Conservation (phyloP, 2,329 filamentous ascomycete species). For the Xylariaceae sp. region DNA sequence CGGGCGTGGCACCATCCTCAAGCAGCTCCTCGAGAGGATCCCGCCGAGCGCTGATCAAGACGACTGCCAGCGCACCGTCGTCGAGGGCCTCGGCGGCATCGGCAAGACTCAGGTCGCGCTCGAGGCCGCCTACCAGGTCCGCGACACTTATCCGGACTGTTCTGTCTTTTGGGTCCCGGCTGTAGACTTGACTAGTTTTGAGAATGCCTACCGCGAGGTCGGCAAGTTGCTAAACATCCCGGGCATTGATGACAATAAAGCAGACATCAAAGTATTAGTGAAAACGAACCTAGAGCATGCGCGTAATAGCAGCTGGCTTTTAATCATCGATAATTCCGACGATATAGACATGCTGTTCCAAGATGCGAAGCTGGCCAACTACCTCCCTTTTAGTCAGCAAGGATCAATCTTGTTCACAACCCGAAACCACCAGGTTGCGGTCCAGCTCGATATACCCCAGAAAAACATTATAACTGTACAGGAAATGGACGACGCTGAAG, state of each 20-base stretch:
- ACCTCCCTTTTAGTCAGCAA: not conserved
- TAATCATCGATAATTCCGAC: not conserved
- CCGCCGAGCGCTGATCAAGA: not conserved
- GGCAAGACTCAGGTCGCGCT: conserved; percentile 3
- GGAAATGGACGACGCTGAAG: not conserved
- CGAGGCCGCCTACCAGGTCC: not conserved
- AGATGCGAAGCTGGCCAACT: not conserved
- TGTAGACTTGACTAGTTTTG: not conserved
- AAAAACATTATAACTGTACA: not conserved
- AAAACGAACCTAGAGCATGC: not conserved
- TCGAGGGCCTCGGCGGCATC: not conserved
- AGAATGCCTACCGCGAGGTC: not conserved
- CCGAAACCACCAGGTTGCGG: not conserved
- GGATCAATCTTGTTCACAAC: conserved; percentile 1
- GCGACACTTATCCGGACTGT: not conserved
- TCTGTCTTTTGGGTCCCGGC: conserved; percentile 6
- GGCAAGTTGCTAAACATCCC: not conserved
- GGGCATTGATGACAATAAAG: not conserved
- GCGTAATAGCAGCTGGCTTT: not conserved
- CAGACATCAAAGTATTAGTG: not conserved
- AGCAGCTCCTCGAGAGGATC: not conserved
- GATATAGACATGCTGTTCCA: no score
- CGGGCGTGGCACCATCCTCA: not conserved
- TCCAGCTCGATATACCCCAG: not conserved
- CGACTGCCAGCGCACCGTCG: not conserved